phyloP scores from a whole-genome alignment of 768 basidiomycete genomes.

The Trametes maxima region DNA sequence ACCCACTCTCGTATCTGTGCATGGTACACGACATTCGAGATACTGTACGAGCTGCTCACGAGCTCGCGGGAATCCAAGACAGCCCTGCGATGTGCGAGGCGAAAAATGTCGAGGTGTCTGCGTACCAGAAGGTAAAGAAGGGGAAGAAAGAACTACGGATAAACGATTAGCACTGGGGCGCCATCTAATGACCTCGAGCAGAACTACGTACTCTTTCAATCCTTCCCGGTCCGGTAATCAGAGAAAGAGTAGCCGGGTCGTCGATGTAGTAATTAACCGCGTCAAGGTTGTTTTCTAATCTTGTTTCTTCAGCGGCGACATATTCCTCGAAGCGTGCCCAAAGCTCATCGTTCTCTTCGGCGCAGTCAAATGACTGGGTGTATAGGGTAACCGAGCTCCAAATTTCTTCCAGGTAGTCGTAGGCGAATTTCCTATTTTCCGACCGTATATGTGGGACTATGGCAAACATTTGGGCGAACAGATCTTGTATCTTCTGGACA shows the following conservation, averaged over 20 bases:
- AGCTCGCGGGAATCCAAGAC: constrained; percentile 33
- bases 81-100: constrained; percentile 25
- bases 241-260: constrained; percentile 30
- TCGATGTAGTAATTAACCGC: constrained; percentile 35
- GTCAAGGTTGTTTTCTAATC: constrained; percentile 33
- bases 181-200: neutral
- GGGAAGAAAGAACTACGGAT: constrained; percentile 36
- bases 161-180: neutral
- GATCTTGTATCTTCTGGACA: neutral
- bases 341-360: constrained; percentile 13
- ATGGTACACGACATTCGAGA: constrained; percentile 15
- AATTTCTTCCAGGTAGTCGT: neutral
- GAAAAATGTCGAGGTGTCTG: constrained; percentile 38
- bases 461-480: neutral
- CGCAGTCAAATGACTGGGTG: neutral
- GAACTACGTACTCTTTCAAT: constrained; percentile 35
- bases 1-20: neutral
- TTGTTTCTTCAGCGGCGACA: constrained; percentile 30
- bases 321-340: constrained; percentile 30
- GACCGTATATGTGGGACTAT: neutral
- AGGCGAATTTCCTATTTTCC: neutral
- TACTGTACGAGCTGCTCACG: constrained; percentile 22
- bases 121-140: constrained; percentile 38
- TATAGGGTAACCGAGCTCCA: neutral
- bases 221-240: constrained; percentile 36